Conservation (phyloP, 768 basidiomycete species). For the Kwoniella dendrophila region DNA sequence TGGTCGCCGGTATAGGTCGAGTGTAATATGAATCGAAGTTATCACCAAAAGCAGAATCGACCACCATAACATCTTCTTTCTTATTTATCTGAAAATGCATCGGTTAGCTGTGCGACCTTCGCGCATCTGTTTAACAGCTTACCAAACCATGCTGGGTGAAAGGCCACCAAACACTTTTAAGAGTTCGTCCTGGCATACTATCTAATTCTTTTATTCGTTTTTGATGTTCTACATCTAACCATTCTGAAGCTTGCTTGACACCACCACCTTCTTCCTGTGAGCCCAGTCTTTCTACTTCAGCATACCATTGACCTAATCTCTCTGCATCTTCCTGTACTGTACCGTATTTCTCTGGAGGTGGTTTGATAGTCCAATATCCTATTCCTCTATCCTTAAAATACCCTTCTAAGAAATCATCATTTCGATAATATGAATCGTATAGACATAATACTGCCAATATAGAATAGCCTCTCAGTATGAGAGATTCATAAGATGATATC, state of each 20-base stretch:
- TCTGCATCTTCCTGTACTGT: constrained; percentile 59
- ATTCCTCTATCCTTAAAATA: constrained; percentile 75
- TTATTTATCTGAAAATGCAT: constrained; percentile 60
- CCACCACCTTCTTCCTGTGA: constrained; percentile 56
- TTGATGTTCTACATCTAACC: constrained; percentile 68
- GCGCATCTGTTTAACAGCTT: constrained; percentile 11
- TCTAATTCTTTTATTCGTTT: constrained; percentile 72
- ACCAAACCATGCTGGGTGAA: constrained; percentile 78
- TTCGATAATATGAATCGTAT: constrained; percentile 81
- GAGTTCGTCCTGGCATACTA: constrained; percentile 74
- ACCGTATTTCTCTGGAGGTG: constrained; percentile 51
- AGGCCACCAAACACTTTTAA: constrained; percentile 91
- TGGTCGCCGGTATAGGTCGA: constrained; percentile 48
- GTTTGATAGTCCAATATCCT: constrained; percentile 51
- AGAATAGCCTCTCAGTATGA: constrained; percentile 83
- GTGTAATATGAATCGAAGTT: constrained; percentile 72
- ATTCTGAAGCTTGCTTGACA: constrained; percentile 59
- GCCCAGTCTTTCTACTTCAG: constrained; percentile 33
- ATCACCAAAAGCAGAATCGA: constrained; percentile 86
- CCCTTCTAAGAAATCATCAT: constrained; percentile 74
- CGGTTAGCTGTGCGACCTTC: not conserved
- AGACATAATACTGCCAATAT: constrained; percentile 83
- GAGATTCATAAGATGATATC: constrained; percentile 88
- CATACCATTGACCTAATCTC: constrained; percentile 73
- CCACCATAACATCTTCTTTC: constrained; percentile 77